Conservation (phyloP, 2,329 filamentous ascomycete genomes). For the Aspergillus sp. region DNA sequence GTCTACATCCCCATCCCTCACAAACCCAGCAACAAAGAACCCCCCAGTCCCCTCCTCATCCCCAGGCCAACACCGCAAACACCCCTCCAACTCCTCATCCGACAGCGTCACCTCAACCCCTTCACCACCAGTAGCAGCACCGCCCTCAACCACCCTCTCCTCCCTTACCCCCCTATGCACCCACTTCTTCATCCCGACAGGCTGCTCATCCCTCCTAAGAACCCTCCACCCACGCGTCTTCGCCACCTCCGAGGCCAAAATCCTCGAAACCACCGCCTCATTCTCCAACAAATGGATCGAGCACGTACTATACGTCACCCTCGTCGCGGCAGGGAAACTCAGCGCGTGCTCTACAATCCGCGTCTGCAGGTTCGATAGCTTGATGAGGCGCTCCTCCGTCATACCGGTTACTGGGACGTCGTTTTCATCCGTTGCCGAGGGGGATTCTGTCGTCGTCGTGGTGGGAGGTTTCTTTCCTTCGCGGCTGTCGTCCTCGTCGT, state of each 20-base stretch:
- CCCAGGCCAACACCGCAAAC: constrained; percentile 78
- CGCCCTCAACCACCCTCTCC: constrained; percentile 30
- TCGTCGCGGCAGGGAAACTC: constrained; percentile 70
- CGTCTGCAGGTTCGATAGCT: constrained; percentile 80
- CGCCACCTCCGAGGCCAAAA: constrained; percentile 69
- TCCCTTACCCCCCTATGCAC: constrained; percentile 62
- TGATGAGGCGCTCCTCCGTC: constrained; percentile 65
- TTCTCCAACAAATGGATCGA: constrained; percentile 88
- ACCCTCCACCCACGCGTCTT: constrained; percentile 73
- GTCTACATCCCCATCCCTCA: constrained; percentile 54
- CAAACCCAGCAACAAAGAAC: constrained; percentile 91
- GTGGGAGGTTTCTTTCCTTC: neutral
- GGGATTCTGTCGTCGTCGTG: constrained; percentile 11
- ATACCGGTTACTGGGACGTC: constrained; percentile 39
- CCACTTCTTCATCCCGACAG: constrained; percentile 76
- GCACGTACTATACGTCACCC: constrained; percentile 91
- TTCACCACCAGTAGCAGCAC: constrained; percentile 12
- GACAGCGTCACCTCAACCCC: constrained; percentile 34
- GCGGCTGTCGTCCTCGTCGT: constrained; percentile 19
- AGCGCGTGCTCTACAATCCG: constrained; percentile 82
- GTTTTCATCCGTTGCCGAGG: constrained; percentile 41
- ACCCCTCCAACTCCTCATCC: constrained; percentile 64
- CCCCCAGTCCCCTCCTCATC: constrained; percentile 86
- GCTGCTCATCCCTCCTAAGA: constrained; percentile 70
- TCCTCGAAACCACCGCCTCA: constrained; percentile 75